These are phyloP conservation scores for Gossypium herbaceum DNA, from an alignment of 345 rosid genomes.

Conservation along the genomic window DNA sequence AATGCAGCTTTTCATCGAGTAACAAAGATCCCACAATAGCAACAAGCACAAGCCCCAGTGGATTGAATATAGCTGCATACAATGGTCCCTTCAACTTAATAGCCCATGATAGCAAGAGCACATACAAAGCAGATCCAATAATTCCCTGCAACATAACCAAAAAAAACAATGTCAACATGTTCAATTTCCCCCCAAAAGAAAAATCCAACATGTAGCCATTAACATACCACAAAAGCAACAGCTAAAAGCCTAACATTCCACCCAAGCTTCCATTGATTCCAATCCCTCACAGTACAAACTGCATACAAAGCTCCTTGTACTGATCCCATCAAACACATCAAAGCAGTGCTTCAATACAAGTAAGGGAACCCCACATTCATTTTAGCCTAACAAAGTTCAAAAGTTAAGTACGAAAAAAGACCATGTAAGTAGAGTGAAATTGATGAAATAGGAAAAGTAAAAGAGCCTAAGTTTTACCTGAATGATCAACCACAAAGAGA, in stretches of 20 bases:
- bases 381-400: slow-evolving; percentile 31
- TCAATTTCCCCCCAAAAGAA: background rate
- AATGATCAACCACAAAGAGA: slow-evolving; percentile 30
- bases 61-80: slow-evolving; percentile 37
- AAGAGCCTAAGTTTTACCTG: slow-evolving; percentile 19
- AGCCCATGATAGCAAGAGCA: slow-evolving; percentile 25
- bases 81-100: slow-evolving; percentile 35
- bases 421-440: background rate
- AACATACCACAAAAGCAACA: slow-evolving; percentile 35
- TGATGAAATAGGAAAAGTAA: background rate
- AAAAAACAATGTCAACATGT: background rate
- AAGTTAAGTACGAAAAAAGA: background rate
- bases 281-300: slow-evolving; percentile 38
- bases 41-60: slow-evolving; percentile 34
- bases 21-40: slow-evolving; percentile 27
- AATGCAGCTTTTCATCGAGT: slow-evolving; percentile 31
- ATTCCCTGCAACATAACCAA: slow-evolving; percentile 29
- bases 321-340: slow-evolving; percentile 42
- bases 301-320: slow-evolving; percentile 35
- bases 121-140: slow-evolving; percentile 29
- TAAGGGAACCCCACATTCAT: slow-evolving; percentile 42
- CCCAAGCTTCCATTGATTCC: slow-evolving; percentile 54
- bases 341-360: slow-evolving; percentile 43
- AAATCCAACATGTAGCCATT: no score
- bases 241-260: slow-evolving; percentile 50